Percentiles rank a stretch among this genome's conserved stretches.
phyloP scores from a whole-genome alignment of 306 rosid species.

The Prosopis cineraria region DNA sequence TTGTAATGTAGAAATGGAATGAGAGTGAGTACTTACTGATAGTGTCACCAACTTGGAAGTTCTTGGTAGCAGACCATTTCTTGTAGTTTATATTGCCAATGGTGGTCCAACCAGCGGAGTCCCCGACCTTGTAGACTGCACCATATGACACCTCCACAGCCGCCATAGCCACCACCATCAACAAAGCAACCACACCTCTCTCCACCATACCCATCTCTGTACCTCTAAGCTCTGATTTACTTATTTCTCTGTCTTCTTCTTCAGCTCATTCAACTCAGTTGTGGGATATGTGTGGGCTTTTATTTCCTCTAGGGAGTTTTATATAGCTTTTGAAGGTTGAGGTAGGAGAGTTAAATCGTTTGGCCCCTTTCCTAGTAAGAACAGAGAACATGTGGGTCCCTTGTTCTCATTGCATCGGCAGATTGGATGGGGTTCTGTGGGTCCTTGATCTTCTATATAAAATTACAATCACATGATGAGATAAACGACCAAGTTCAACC shows the following conservation, averaged over 20 bases:
- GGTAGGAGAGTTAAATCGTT: not conserved
- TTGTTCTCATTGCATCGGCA: not conserved
- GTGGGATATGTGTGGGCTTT: not conserved
- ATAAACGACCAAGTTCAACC: not conserved
- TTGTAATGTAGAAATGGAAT: not conserved
- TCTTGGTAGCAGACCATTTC: slow-evolving; percentile 76
- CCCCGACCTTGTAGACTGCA: slow-evolving; percentile 82
- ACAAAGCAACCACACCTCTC: slow-evolving; percentile 25
- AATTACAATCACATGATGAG: not conserved
- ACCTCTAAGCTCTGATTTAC: not conserved
- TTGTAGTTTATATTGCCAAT: slow-evolving; percentile 66
- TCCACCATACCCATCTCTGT: slow-evolving; percentile 51
- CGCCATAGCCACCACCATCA: slow-evolving; percentile 30
- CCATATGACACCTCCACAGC: slow-evolving; percentile 47
- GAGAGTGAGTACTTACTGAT: slow-evolving; percentile 60
- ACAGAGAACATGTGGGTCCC: not conserved
- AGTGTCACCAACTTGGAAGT: slow-evolving; percentile 71
- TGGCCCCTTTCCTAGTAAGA: not conserved
- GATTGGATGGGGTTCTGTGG: not conserved
- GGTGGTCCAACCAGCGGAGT: slow-evolving; percentile 88
- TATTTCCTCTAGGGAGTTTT: slow-evolving; percentile 19
- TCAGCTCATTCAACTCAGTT: not conserved
- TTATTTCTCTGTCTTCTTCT: slow-evolving; percentile 5
- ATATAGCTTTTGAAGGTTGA: slow-evolving; percentile 43
- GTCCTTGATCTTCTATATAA: not conserved